Percentiles rank a stretch among this genome's conserved stretches.
These are phyloP conservation scores for Syzygium aqueum DNA, from an alignment of 345 rosid species.

Conservation along the genomic window DNA sequence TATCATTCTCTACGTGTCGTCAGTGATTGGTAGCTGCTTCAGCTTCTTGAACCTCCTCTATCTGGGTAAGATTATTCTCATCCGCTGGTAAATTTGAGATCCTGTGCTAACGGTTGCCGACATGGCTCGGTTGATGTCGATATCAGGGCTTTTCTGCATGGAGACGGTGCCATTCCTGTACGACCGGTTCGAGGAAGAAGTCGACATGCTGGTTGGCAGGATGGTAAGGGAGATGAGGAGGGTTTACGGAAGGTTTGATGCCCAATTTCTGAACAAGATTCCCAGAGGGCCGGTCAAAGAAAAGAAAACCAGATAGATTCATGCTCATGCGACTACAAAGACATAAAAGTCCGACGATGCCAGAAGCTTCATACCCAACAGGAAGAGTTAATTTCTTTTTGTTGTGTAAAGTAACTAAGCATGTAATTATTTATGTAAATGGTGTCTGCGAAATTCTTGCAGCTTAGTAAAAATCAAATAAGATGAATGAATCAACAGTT, in stretches of 20 bases:
- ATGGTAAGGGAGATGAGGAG: constrained; percentile 28
- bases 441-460: not conserved
- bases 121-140: not conserved
- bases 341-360: not conserved
- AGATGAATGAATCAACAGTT: not conserved
- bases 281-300: constrained; percentile 68
- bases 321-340: not conserved
- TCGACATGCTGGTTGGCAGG: constrained; percentile 34
- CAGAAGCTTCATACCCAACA: not conserved
- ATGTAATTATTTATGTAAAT: not conserved
- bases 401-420: not conserved
- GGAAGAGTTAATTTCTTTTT: not conserved
- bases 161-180: constrained; percentile 63
- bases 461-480: not conserved
- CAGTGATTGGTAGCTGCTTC: constrained; percentile 61
- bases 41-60: constrained; percentile 73
- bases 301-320: constrained; percentile 32
- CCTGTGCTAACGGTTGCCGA: not conserved
- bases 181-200: constrained; percentile 48
- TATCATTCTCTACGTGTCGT: constrained; percentile 47
- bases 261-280: constrained; percentile 59
- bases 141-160: constrained; percentile 24
- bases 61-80: constrained; percentile 33
- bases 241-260: constrained; percentile 36
- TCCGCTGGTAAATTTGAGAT: not conserved